Base-by-base conservation (phyloP, 805 yeast species). In the Sugiyamaella valdiviana region DNA sequence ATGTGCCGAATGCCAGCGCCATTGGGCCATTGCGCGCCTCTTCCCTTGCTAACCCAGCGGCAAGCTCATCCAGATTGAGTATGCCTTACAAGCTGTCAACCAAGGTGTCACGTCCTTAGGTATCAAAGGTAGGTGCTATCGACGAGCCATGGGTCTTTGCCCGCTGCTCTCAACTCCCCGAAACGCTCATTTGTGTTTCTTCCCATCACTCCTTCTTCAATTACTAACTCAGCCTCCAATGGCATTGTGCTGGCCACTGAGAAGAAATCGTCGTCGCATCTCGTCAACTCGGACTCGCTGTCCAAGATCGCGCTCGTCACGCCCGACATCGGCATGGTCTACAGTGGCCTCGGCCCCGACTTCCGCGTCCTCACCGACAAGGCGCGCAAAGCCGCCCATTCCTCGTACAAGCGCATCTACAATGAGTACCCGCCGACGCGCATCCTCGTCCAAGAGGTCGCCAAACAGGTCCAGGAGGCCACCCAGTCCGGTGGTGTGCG, bases 321-420 rank as follows among this genome's bases (percentile, higher is more conserved):
- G 3, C 98, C 99, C 35, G 89, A 93, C 64, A 85, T 91, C 59
- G 99, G 97, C 50, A 88, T 93, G 77, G 90, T 95, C 3, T 93
- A 93, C 69, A 77, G 96, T 5, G 99, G 99, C 16, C 90, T 93
- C 98, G 98, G 98, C 21, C 99, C 99, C 19, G 99, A 93, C 67
- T 93, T 85, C 72, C 78, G 99, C 56, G 95, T 93, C 14, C 76
- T 93, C 29, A 88, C 90, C 44, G 98, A 93, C 70, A 85, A 85
- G 66, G 88, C 98, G 9, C 80, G 99, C 60, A 90, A 88, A 67
- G 82, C 85, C 51, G 86, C 97, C 39, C 98, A 93, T 66, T 82
- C 96, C 19, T 79, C 84, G 62, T 93, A 93, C 70, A 90, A 91
- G 71, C 80, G 96, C 64, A 75, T 90, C 52, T 93, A 91, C 71